These are phyloP conservation scores for Mortierella sp. DNA, from an alignment of 371 early-diverging fungal species.

Conservation along the genomic window DNA sequence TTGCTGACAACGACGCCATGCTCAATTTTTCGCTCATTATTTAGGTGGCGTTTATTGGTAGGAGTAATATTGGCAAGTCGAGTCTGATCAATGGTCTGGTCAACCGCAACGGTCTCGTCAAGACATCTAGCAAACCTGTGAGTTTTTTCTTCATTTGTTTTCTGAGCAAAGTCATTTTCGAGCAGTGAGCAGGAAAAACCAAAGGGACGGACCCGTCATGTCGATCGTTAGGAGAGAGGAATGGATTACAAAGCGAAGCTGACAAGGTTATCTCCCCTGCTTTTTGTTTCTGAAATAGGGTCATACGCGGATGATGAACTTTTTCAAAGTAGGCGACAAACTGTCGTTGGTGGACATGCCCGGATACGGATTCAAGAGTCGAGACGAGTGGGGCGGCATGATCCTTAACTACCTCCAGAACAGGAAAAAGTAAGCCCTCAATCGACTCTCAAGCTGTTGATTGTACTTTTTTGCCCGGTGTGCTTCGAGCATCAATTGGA, in stretches of 20 bases:
- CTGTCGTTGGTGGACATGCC: conserved; percentile 87
- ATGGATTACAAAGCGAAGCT: not conserved
- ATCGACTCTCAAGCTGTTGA: no score
- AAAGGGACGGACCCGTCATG: not conserved
- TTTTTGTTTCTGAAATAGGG: conserved; percentile 60
- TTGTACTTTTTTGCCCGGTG: no score
- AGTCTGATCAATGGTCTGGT: conserved; percentile 77
- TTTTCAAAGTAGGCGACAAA: conserved; percentile 71
- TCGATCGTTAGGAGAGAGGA: not conserved
- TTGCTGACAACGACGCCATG: not conserved
- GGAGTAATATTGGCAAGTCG: conserved; percentile 88
- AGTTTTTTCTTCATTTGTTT: conserved; percentile 13
- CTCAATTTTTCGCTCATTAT: not conserved
- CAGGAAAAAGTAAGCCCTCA: conserved; percentile 67
- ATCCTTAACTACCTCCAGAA: conserved; percentile 71
- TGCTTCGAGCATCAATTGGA: no score
- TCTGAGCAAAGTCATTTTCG: not conserved
- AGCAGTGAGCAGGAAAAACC: not conserved
- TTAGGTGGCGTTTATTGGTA: conserved; percentile 81
- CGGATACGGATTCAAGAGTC: conserved; percentile 82
- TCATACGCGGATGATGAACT: conserved; percentile 79
- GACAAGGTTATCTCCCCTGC: not conserved
- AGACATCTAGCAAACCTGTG: conserved; percentile 82
- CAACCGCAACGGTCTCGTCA: conserved; percentile 72
- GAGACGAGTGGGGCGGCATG: conserved; percentile 81